These are phyloP conservation scores for Amesomyces nigricolor DNA, from an alignment of 2,329 filamentous ascomycete species.

Conservation along the genomic window DNA sequence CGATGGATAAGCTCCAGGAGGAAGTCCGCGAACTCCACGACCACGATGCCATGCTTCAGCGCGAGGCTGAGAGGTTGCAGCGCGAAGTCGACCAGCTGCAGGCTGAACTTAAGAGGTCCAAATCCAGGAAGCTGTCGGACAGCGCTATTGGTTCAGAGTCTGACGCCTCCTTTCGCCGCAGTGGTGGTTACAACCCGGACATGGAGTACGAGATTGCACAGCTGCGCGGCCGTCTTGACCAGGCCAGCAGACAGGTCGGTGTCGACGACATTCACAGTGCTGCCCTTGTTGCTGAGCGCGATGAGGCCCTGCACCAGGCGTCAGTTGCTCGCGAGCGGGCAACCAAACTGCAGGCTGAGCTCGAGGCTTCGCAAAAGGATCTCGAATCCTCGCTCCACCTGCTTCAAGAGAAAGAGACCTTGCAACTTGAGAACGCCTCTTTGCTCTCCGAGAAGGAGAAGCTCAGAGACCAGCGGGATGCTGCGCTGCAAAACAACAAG, in stretches of 20 bases:
- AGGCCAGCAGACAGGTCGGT: constrained; percentile 56
- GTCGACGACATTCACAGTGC: constrained; percentile 60
- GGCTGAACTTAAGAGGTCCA: constrained; percentile 41
- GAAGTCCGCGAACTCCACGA: constrained; percentile 52
- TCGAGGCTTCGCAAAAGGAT: constrained; percentile 36
- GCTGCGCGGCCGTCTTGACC: constrained; percentile 56
- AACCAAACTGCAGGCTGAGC: constrained; percentile 35
- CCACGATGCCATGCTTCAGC: constrained; percentile 50
- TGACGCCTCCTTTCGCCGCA: constrained; percentile 39
- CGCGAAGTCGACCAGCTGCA: constrained; percentile 47
- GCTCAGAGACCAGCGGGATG: constrained; percentile 35
- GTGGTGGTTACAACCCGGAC: constrained; percentile 37
- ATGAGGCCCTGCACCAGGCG: constrained; percentile 58
- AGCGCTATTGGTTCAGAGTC: constrained; percentile 41
- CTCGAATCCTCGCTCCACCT: constrained; percentile 36
- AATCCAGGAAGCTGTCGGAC: constrained; percentile 37
- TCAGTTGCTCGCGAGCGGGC: constrained; percentile 49
- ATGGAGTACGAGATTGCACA: constrained; percentile 45
- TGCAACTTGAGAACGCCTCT: constrained; percentile 38
- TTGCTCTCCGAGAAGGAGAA: constrained; percentile 39
- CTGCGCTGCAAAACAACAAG: constrained; percentile 22
- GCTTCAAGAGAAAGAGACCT: constrained; percentile 30
- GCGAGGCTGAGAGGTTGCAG: constrained; percentile 49
- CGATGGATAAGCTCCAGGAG: constrained; percentile 56
- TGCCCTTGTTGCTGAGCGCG: constrained; percentile 57